A percentile compares a stretch with the other conserved stretches of the same genome.
Evolutionary conservation across 169 alveolate species (phyloP).

Genomic region (Cryptosporidium parvum): DNA sequence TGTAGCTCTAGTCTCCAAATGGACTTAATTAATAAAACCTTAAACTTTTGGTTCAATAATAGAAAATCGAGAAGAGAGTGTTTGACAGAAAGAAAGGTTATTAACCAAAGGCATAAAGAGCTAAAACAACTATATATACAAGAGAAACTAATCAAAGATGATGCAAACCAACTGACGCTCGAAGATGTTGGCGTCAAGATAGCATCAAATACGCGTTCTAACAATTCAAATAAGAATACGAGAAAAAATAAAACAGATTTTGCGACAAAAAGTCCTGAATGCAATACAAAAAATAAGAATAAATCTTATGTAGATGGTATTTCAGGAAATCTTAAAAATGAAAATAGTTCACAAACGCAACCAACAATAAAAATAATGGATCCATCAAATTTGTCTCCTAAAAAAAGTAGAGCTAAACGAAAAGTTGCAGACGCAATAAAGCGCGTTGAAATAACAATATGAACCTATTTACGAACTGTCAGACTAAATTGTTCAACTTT

Average conservation of each 20-base stretch:
- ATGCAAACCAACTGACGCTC: conserved; percentile 25
- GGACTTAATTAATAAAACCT: neutral
- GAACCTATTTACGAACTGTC: neutral
- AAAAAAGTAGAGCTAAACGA: neutral
- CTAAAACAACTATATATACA: conserved; percentile 22
- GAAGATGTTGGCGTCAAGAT: conserved; percentile 41
- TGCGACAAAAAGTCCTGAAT: neutral
- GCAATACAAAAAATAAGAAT: neutral
- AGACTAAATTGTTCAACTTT: neutral
- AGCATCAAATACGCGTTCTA: neutral
- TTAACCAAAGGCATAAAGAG: conserved; percentile 54
- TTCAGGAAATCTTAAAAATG: neutral
- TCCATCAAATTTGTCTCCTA: neutral
- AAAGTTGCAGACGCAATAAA: neutral
- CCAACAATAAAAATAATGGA: conserved; percentile 4
- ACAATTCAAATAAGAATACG: neutral
- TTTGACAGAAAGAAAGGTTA: conserved; percentile 28
- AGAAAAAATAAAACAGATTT: neutral
- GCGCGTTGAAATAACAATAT: neutral
- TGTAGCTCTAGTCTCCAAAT: conserved; percentile 11
- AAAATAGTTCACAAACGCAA: neutral
- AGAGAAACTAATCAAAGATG: conserved; percentile 13
- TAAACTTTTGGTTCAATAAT: conserved; percentile 45
- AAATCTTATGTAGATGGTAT: neutral
- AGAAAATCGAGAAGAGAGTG: conserved; percentile 65